Evolutionary conservation across 495 filamentous ascomycete species (phyloP), one percentile per base, ranked within the genome.

Genomic region (Talaromyces adpressus): DNA sequence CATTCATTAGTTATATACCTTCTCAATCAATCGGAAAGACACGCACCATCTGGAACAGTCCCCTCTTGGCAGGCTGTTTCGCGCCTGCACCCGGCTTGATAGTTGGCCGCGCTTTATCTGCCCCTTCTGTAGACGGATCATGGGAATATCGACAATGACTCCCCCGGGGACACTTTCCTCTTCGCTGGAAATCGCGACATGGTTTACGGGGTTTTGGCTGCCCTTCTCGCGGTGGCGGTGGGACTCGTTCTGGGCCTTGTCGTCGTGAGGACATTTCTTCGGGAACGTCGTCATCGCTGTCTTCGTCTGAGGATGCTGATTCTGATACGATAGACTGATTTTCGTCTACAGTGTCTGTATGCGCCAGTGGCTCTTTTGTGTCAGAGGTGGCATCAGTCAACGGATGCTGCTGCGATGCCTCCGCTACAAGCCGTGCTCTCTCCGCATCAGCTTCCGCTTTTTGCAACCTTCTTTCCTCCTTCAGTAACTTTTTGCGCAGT

Each of bases 11-110:
- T 67, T 62, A 65, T 45, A 36, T 7, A 14, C 29, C 7, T 32
- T 7, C 36, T 25, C 23, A 32, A 20, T 41, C 4, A 8, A 7
- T 9, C 51, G 34, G 29, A 12, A 58, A 23, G n/a, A 14, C 22
- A 76, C 81, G 71, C 68, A 84, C 82, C 62, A 79, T 73, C 63
- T 83, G 80, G 53, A 80, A 77, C 29, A 85, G 72, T 52, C 81
- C 77, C 68, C 80, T 81, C 51, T 72, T 41, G 6, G 30, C 41
- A 58, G 52, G 22, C 72, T 74, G 62, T 72, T 69, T 63, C 72
- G 73, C 53, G 73, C 72, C 52, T 6, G 69, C 58, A 59, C 75
- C 75, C 14, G 69, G n/a, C 62, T 78, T 80, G 41, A 63, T 36
- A 14, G 60, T 67, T 49, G 59, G 45, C 14, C 25, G 49, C 14